These are phyloP conservation scores for Erodium trifolium DNA, from an alignment of 441 rosid species.

Conservation along the genomic window DNA sequence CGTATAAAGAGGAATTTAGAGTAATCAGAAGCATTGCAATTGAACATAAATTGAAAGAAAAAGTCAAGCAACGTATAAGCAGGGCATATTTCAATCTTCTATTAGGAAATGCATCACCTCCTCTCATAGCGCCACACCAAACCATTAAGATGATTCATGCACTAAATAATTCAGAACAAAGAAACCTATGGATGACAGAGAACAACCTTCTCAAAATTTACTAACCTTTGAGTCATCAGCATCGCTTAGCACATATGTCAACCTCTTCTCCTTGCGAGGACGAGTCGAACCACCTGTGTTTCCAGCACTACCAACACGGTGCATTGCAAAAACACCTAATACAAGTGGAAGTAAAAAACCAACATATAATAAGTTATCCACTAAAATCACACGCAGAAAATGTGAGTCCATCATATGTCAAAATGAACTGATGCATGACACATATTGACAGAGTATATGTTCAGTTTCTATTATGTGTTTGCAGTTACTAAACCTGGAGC, in stretches of 20 bases:
- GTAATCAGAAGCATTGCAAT: background rate
- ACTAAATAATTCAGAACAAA: background rate
- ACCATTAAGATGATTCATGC: background rate
- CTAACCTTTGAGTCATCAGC: constrained; percentile 71
- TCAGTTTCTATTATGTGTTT: background rate
- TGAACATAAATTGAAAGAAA: background rate
- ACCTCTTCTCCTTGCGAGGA: constrained; percentile 92
- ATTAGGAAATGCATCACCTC: background rate
- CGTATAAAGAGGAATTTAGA: background rate
- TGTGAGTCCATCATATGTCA: no score
- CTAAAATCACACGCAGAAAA: background rate
- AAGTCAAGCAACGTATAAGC: background rate
- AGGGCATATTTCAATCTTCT: background rate
- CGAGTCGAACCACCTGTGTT: constrained; percentile 82
- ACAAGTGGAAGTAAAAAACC: background rate
- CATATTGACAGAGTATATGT: background rate
- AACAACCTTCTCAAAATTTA: constrained; percentile 10
- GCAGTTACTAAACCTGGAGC: background rate
- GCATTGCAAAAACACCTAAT: constrained; percentile 47
- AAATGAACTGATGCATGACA: background rate
- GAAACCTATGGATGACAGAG: background rate
- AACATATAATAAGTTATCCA: background rate
- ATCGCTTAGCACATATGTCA: constrained; percentile 81
- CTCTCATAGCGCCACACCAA: background rate
- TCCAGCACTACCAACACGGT: constrained; percentile 99